Percentiles rank a stretch among this genome's conserved stretches.
These are phyloP conservation scores for Parasitella parasitica DNA, from an alignment of 371 early-diverging fungal genomes.

Conservation along the genomic window DNA sequence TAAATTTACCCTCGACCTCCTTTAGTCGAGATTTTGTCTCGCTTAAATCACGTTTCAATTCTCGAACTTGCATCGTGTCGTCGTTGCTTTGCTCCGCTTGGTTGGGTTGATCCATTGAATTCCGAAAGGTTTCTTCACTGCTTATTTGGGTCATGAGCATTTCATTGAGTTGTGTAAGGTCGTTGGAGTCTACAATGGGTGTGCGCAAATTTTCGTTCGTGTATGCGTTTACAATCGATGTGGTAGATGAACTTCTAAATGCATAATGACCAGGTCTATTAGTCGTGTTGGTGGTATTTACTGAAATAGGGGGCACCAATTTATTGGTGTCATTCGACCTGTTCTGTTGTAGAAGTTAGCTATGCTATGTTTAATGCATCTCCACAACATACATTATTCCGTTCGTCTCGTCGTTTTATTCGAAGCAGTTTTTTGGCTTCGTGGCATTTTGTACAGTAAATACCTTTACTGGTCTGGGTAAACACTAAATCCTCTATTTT, in stretches of 20 bases:
- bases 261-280: background rate
- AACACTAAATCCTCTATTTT: constrained; percentile 78
- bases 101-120: constrained; percentile 7
- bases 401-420: constrained; percentile 40
- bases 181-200: constrained; percentile 12
- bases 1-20: constrained; percentile 44
- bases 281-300: background rate
- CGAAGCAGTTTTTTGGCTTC: constrained; percentile 41
- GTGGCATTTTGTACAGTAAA: constrained; percentile 51
- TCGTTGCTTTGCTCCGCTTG: background rate
- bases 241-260: constrained; percentile 23
- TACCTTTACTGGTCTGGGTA: constrained; percentile 77
- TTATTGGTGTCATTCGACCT: background rate
- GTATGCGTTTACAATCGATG: constrained; percentile 32
- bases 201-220: constrained; percentile 10
- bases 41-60: constrained; percentile 27
- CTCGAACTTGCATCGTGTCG: constrained; percentile 4
- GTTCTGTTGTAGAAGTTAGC: background rate
- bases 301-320: background rate
- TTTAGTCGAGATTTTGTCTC: constrained; percentile 29
- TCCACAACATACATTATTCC: constrained; percentile 9
- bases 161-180: constrained; percentile 17
- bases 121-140: constrained; percentile 20
- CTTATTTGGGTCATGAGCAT: constrained; percentile 20
- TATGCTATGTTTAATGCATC: too few species aligned